Conservation (phyloP, 176 grass and related monocot genomes). For the Neostapfia colusana region DNA sequence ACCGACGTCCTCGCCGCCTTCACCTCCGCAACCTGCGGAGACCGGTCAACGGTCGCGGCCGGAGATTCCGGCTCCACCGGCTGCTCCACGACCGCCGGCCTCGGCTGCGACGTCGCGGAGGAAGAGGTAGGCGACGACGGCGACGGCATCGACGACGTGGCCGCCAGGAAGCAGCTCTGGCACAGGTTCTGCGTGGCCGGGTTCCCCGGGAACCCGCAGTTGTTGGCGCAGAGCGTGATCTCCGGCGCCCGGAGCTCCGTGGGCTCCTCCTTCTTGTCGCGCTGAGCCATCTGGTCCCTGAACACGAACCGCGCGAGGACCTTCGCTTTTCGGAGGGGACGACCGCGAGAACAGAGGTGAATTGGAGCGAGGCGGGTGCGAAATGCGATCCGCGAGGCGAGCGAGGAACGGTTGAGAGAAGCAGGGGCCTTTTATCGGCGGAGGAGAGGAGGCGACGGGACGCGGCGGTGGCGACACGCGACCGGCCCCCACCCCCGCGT, state of each 20-base stretch:
- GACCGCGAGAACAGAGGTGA: background rate
- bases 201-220: conserved; percentile 81
- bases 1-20: conserved; percentile 30
- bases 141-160: conserved; percentile 7
- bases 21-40: background rate
- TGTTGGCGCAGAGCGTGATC: conserved; percentile 81
- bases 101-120: background rate
- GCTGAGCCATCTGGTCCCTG: conserved; percentile 62
- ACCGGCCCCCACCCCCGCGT: background rate
- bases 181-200: conserved; percentile 74
- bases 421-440: conserved; percentile 39
- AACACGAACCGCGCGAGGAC: background rate
- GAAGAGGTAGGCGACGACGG: background rate
- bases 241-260: conserved; percentile 78
- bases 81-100: background rate
- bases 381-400: background rate
- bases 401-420: conserved; percentile 15
- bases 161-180: conserved; percentile 59
- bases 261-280: conserved; percentile 78
- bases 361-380: background rate
- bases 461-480: conserved; percentile 23
- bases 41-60: background rate
- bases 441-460: background rate
- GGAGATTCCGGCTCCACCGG: background rate
- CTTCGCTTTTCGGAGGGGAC: background rate